Conservation (phyloP, 257 asterid species). For the Jacaranda copaia region DNA sequence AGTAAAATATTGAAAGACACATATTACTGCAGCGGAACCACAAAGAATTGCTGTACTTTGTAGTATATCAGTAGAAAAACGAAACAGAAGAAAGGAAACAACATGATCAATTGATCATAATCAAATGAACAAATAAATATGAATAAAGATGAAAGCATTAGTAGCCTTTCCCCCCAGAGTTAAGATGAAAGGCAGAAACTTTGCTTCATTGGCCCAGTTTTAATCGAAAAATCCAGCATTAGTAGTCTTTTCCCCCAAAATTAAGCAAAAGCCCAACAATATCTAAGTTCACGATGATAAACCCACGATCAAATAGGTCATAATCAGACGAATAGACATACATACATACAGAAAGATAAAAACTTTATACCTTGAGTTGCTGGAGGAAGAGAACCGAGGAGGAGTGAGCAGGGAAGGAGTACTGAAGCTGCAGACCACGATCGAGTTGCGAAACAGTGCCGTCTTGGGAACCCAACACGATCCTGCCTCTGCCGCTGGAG, state of each 20-base stretch:
- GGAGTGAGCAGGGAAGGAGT: conserved; percentile 85
- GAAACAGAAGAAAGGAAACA: not conserved
- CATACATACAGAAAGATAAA: not conserved
- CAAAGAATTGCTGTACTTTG: not conserved
- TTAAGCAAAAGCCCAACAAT: conserved; percentile 7
- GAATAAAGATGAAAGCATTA: not conserved
- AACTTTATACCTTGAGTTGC: conserved; percentile 79
- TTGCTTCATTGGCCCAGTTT: not conserved
- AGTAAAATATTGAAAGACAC: conserved; percentile 30
- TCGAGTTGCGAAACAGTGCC: conserved; percentile 84
- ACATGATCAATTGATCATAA: conserved; percentile 13
- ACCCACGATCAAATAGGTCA: conserved; percentile 6
- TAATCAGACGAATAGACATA: not conserved
- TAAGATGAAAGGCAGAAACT: not conserved
- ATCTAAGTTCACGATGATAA: conserved; percentile 3
- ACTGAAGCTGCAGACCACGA: conserved; percentile 78
- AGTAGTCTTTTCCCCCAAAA: conserved; percentile 1
- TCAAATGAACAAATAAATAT: conserved; percentile 4
- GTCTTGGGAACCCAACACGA: conserved; percentile 71
- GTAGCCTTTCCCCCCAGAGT: too few relatives aligned
- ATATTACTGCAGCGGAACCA: conserved; percentile 14
- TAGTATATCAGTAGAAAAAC: too few relatives aligned
- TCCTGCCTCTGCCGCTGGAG: conserved; percentile 89
- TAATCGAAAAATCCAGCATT: conserved; percentile 1
- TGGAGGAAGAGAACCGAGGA: conserved; percentile 86